These are phyloP conservation scores for Fraxinus baroniana DNA, from an alignment of 305 asterid genomes.

Conservation along the genomic window DNA sequence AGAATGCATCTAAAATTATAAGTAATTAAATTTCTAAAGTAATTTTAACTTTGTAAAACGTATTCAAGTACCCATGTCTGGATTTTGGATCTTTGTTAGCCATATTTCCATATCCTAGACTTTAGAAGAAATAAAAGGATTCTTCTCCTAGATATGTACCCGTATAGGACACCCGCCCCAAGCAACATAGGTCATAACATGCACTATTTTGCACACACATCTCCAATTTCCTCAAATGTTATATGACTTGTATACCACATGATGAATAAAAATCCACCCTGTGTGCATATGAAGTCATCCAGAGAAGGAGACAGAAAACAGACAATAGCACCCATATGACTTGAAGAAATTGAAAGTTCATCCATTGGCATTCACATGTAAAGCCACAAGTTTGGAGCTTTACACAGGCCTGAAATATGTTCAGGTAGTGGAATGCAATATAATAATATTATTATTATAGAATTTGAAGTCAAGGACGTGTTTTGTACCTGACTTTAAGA, in stretches of 20 bases:
- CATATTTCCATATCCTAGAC: not conserved
- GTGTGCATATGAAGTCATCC: not conserved
- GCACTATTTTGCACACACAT: not conserved
- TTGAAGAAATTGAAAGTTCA: not conserved
- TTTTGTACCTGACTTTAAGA: constrained; percentile 23
- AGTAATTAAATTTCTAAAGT: not conserved
- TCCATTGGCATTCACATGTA: not conserved
- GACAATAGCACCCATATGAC: not conserved
- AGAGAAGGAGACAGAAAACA: not conserved
- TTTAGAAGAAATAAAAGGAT: not conserved
- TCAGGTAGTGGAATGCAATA: not conserved
- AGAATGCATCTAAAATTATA: not conserved
- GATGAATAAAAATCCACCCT: not conserved
- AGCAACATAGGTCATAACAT: not conserved
- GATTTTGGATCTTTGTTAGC: not conserved
- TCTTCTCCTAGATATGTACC: not conserved
- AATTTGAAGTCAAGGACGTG: not conserved
- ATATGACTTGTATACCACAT: not conserved
- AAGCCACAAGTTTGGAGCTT: not conserved
- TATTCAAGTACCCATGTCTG: not conserved
- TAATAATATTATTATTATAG: not conserved
- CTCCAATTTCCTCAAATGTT: not conserved
- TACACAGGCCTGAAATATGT: not conserved
- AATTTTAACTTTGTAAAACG: not conserved
- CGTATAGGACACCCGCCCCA: not conserved